Evolutionary conservation across 169 alveolate species (phyloP), one percentile per base, ranked within the genome.

Genomic region (Miamiensis avidus): DNA sequence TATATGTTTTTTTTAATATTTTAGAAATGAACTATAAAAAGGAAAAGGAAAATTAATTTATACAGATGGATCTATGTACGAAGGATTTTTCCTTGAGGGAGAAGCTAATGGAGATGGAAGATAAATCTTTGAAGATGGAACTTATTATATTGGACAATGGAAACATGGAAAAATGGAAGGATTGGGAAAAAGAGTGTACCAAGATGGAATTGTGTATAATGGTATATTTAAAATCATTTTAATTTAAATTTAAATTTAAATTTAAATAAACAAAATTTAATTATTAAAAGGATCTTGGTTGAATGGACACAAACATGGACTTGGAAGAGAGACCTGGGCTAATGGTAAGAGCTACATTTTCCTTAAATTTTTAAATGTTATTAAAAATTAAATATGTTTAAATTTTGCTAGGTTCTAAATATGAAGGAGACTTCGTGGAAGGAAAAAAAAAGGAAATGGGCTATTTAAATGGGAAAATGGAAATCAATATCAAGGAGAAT

Each of bases 371-470:
- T n/a, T n/a, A n/a, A n/a, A 11, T 49, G 69, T 49, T 4, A 11
- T 49, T 49, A 11, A 49, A 49, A 49, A 11, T 49, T 49, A 49
- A 49, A 11, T 11, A 49, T 49, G 20, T 11, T 11, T 49, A 11
- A 49, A 49, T 49, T 49, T 49, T 49, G 20, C 4, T 49, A 49
- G 69, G 69, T 11, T 49, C 94, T 28, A 75, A 73, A 30, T 92
- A 86, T 90, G 86, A 82, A 49, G 96, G 96, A 28, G 83, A 83
- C 34, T 92, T 82, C 84, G 49, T 76, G 31, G 78, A 88, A 32
- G 94, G 94, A 0, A 82, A 83, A 92, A 90, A 82, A 88, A 89
- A 16, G 96, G 96, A 74, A 78, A 88, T 65, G 96, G 96, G 28
- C 82, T 78, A 29, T 82, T 87, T 65, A 33, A 74, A 49, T 92